Conservation (phyloP, 2,329 filamentous ascomycete genomes). For the Exophiala calicioides region DNA sequence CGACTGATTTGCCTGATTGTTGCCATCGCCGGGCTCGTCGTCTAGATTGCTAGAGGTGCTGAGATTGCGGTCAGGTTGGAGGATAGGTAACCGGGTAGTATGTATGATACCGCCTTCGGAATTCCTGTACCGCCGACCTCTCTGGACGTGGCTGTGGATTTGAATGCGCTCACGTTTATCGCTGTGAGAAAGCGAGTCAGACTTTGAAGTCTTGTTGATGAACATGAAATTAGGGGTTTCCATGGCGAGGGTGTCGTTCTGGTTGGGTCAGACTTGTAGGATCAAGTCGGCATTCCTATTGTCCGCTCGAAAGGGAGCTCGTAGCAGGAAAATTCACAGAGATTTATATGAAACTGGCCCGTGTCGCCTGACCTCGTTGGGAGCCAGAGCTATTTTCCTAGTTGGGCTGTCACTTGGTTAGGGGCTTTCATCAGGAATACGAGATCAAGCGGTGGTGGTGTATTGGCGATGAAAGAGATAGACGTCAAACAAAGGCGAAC, state of each 20-base stretch:
- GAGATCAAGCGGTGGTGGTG: too few species aligned
- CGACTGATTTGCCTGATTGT: too few species aligned
- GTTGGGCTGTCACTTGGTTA: too few species aligned
- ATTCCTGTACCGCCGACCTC: slow-evolving; percentile 18
- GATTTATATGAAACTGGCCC: not conserved
- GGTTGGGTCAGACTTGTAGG: too few species aligned
- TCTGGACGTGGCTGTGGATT: slow-evolving; percentile 23
- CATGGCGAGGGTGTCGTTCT: slow-evolving; percentile 2
- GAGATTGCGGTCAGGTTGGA: not conserved
- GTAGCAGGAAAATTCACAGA: not conserved
- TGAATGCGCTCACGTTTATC: slow-evolving; percentile 18
- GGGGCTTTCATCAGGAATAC: too few species aligned
- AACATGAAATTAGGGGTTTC: slow-evolving; percentile 20
- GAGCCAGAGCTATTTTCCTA: too few species aligned
- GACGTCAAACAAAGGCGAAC: too few species aligned
- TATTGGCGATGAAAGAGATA: too few species aligned
- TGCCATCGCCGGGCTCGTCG: not conserved
- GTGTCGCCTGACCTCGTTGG: too few species aligned
- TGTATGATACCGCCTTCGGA: slow-evolving; percentile 2
- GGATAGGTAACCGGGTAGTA: slow-evolving; percentile 2
- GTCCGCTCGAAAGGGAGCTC: too few species aligned
- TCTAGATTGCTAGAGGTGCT: not conserved
- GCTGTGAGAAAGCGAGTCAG: slow-evolving; percentile 21
- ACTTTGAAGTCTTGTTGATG: slow-evolving; percentile 18
- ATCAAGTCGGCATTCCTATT: too few species aligned